Percentiles rank a stretch among this genome's conserved stretches.
Conservation (phyloP, 305 asterid genomes). For the Fraxinus platypoda region DNA sequence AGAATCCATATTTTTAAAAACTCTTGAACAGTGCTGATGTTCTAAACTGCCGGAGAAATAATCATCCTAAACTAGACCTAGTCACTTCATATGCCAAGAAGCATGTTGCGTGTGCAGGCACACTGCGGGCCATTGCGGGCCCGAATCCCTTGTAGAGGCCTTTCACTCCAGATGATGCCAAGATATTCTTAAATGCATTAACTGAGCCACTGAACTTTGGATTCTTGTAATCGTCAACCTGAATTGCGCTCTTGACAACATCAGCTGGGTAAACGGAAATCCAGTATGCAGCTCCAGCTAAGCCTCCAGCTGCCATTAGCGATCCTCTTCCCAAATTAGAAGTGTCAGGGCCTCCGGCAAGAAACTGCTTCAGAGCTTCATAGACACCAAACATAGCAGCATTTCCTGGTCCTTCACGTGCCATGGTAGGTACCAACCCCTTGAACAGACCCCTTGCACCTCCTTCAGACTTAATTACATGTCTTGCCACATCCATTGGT, state of each 20-base stretch:
- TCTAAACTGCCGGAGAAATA: constrained; percentile 7
- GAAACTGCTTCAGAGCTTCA: constrained; percentile 69
- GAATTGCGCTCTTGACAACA: constrained; percentile 85
- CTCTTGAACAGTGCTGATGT: neutral
- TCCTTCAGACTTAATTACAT: constrained; percentile 67
- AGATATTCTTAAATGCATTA: constrained; percentile 69
- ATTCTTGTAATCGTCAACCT: constrained; percentile 81
- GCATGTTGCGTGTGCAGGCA: constrained; percentile 94
- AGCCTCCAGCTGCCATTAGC: constrained; percentile 70
- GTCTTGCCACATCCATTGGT: constrained; percentile 89
- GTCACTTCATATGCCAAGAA: constrained; percentile 89
- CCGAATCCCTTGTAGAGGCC: constrained; percentile 96
- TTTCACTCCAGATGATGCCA: constrained; percentile 72
- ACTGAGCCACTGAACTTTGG: constrained; percentile 77
- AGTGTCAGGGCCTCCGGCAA: constrained; percentile 88
- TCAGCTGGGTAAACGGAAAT: constrained; percentile 75
- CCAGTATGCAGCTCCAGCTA: constrained; percentile 90
- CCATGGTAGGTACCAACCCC: constrained; percentile 78
- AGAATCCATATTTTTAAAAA: constrained; percentile 10
- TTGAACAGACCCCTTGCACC: constrained; percentile 80
- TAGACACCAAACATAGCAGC: constrained; percentile 89
- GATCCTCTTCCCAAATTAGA: constrained; percentile 79
- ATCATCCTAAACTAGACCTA: constrained; percentile 76
- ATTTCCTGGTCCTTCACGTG: constrained; percentile 89
- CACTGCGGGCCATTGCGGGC: constrained; percentile 92